Evolutionary conservation across 2,329 filamentous ascomycete species (phyloP).

Genomic region (Elsinoe necatrix): DNA sequence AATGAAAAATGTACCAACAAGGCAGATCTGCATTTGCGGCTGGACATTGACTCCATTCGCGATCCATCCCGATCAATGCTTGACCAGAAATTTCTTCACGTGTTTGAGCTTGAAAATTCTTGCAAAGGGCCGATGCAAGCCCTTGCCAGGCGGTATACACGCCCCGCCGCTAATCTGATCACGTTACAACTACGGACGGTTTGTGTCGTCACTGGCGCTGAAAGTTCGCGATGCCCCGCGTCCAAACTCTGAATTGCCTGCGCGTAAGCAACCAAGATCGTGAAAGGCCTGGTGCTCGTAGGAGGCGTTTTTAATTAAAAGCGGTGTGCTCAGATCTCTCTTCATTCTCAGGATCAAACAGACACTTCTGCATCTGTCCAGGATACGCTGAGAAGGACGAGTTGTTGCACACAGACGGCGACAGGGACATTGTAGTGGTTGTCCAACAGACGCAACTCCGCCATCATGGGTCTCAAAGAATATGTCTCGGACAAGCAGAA

Average conservation of each 20-base stretch:
- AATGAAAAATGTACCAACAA: constrained; percentile 6
- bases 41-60: too few species aligned
- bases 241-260: neutral
- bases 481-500: constrained; percentile 25
- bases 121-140: neutral
- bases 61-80: neutral
- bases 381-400: neutral
- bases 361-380: neutral
- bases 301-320: neutral
- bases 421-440: neutral
- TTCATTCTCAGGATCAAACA: neutral
- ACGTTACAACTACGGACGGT: neutral
- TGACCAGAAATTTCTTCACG: neutral
- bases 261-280: neutral
- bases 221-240: constrained; percentile 3
- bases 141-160: neutral
- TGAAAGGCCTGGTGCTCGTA: neutral
- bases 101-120: neutral
- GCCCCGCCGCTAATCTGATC: neutral
- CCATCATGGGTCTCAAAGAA: constrained; percentile 21
- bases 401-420: neutral
- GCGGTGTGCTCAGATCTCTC: neutral
- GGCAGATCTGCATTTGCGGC: neutral
- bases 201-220: neutral
- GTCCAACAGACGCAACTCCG: neutral